Conservation (phyloP, 371 early-diverging fungal genomes). For the Syncephalastrum racemosum region DNA sequence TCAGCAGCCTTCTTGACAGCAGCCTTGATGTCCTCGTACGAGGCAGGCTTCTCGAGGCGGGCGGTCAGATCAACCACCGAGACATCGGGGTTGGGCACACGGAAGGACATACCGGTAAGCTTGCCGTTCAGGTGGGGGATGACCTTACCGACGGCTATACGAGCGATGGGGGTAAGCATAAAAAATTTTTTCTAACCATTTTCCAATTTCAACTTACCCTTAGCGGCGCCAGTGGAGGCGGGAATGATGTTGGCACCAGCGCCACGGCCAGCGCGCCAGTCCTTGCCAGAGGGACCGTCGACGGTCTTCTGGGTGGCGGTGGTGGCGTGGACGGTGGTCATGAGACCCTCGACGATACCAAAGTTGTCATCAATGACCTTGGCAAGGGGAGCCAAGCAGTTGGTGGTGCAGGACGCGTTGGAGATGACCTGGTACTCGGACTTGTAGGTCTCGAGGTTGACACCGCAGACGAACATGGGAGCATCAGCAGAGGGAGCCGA, state of each 20-base stretch:
- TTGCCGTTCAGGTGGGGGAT: conserved; percentile 96
- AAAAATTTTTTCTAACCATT: conserved; percentile 41
- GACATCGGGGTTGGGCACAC: conserved; percentile 98
- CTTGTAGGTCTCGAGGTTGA: conserved; percentile 94
- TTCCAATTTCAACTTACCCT: conserved; percentile 31
- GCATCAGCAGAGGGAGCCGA: conserved; percentile 95
- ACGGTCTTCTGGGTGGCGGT: conserved; percentile 99
- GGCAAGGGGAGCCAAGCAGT: conserved; percentile 99
- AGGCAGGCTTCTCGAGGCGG: conserved; percentile 85
- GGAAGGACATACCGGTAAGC: conserved; percentile 99
- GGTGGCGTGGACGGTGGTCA: conserved; percentile 98
- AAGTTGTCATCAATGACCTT: conserved; percentile 97
- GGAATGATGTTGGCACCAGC: conserved; percentile 99
- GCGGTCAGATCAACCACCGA: conserved; percentile 99
- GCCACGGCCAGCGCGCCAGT: conserved; percentile 97
- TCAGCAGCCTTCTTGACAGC: conserved; percentile 86
- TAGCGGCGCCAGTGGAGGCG: conserved; percentile 99
- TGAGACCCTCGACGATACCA: conserved; percentile 83
- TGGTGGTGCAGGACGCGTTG: conserved; percentile 99
- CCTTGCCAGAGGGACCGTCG: conserved; percentile 97
- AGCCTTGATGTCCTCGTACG: conserved; percentile 89
- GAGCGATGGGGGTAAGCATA: neutral
- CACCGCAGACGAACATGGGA: conserved; percentile 91
- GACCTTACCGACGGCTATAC: conserved; percentile 94
- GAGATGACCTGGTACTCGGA: conserved; percentile 87